phyloP scores from a whole-genome alignment of 345 rosid species.

The Gossypium longicalyx region DNA sequence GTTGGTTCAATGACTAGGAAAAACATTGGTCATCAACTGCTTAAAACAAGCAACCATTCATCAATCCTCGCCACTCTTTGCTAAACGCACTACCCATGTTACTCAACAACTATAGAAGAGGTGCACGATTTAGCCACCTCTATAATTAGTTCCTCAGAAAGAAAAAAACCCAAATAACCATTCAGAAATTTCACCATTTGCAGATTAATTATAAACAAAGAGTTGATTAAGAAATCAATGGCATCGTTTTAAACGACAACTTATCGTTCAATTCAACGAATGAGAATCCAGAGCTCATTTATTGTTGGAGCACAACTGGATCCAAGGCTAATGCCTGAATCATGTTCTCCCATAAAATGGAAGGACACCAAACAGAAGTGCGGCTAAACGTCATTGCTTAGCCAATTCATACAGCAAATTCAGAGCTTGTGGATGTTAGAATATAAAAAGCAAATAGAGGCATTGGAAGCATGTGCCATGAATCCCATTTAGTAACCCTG shows the following conservation, averaged over 20 bases:
- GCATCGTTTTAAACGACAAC: not conserved
- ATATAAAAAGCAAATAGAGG: not conserved
- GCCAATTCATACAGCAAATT: not conserved
- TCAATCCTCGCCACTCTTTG: not conserved
- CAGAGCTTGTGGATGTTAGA: no score
- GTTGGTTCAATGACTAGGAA: no score
- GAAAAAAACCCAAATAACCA: no score
- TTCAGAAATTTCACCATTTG: not conserved
- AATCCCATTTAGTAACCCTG: not conserved
- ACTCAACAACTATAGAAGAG: no score
- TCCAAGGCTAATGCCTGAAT: not conserved
- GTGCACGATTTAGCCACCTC: no score
- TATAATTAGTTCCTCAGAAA: no score
- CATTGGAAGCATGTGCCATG: not conserved
- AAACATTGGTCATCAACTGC: no score
- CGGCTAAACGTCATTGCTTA: constrained; percentile 12
- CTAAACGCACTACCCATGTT: not conserved
- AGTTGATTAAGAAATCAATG: not conserved
- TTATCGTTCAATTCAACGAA: not conserved
- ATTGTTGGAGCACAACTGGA: not conserved
- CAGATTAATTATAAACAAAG: not conserved
- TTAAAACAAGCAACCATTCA: no score
- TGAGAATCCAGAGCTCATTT: not conserved
- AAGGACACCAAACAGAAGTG: constrained; percentile 1
- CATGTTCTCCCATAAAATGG: not conserved